Base-by-base conservation (phyloP, 2,329 filamentous ascomycete genomes). In the Paraconiothyrium brasiliense region DNA sequence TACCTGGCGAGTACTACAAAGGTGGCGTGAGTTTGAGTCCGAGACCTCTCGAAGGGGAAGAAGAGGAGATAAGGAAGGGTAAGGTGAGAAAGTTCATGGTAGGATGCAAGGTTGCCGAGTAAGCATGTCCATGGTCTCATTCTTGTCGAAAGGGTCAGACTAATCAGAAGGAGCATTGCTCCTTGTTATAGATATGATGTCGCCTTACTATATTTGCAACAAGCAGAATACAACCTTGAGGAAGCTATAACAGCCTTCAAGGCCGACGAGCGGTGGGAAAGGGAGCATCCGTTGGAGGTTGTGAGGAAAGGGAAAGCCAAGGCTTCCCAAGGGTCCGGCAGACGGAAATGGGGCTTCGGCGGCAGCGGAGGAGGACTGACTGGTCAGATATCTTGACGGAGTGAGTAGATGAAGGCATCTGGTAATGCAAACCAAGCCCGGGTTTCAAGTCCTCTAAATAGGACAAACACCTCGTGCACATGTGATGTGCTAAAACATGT, bases 1-100 rank as follows among this genome's bases (percentile, higher is more conserved):
- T 95, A 62, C 92, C 92, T 0, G 88, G 87, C 3, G 84, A 88
- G 59, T 88, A 86, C 72, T 92, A 91, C 79, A 87, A 87, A 67
- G 88, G 84, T 4, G 88, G 87, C 3, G 82, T 90, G 6, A 90
- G 87, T 68, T 80, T 93, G 27, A 92, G 89, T 49, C 90, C 91
- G 1, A 82, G 85, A 32, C 91, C 92, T 0, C 70, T 92, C n/a
- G 90, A 91, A 57, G 88, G 89, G 51, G 91, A 92, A 72, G 90
- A 91, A 49, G 91, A 93, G 71, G 89, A 92, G 78, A 81, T 85
- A 54, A 85, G 88, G 64, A 94, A 92, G 79, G 84, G 81, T 20
- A 89, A 89, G 72, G 84, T 94, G 37, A 84, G 92, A 46, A 86
- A 90, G 63, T 94, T 90, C 83, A 94, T 94, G 92, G 88, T 92